Conservation (phyloP, 2,329 filamentous ascomycete species). For the Penicillium sp. region DNA sequence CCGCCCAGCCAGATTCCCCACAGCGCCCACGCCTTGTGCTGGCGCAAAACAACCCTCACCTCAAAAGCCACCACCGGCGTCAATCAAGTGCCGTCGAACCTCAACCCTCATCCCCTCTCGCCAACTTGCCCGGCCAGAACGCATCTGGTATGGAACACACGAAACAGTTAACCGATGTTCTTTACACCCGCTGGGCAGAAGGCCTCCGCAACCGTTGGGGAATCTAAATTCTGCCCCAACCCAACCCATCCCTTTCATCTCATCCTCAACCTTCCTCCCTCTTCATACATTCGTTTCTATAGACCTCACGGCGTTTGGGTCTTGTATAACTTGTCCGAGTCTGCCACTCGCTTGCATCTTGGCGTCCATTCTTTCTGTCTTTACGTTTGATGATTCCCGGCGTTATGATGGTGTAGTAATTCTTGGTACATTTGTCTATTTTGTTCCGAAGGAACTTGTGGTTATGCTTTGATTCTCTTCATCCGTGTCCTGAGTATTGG, state of each 20-base stretch:
- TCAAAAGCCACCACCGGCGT: conserved; percentile 73
- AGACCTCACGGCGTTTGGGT: conserved; percentile 28
- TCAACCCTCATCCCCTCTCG: conserved; percentile 37
- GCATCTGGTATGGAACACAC: conserved; percentile 86
- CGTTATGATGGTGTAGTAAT: conserved; percentile 25
- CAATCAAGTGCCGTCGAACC: conserved; percentile 46
- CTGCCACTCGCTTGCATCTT: conserved; percentile 23
- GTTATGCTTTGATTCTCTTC: conserved; percentile 10
- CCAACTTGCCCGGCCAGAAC: conserved; percentile 57
- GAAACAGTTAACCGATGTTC: conserved; percentile 81
- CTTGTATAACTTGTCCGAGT: conserved; percentile 17
- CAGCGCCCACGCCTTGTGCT: conserved; percentile 67
- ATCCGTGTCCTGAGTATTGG: not conserved
- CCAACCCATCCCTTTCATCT: not conserved
- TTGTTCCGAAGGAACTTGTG: not conserved
- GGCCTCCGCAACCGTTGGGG: conserved; percentile 73
- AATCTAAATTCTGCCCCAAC: not conserved
- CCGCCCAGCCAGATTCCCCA: conserved; percentile 43
- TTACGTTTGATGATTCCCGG: conserved; percentile 16
- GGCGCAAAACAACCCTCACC: conserved; percentile 79
- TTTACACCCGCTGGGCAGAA: conserved; percentile 88
- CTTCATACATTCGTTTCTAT: conserved; percentile 29
- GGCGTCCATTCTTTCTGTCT: conserved; percentile 23
- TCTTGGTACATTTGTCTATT: conserved; percentile 9
- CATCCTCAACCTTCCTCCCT: not conserved